These are phyloP conservation scores for Parachlorella kessleri DNA, from an alignment of 139 green algal species.

Conservation along the genomic window DNA sequence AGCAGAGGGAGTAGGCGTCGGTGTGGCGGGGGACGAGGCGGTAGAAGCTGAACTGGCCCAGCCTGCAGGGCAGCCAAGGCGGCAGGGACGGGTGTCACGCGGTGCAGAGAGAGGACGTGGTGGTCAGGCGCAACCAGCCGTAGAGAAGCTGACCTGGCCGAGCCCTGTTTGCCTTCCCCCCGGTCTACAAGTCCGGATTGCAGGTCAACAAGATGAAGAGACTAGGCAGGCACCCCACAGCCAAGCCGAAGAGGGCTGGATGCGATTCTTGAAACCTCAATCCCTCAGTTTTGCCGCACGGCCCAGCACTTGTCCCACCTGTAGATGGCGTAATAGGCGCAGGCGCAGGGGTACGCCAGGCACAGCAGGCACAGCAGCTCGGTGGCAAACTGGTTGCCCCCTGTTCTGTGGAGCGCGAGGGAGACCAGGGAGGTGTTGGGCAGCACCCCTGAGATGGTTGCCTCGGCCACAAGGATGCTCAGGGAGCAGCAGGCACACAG, in stretches of 20 bases:
- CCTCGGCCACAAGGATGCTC: constrained; percentile 50
- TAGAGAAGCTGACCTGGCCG: no score
- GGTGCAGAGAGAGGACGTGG: no score
- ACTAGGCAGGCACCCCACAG: no score
- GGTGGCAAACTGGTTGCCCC: constrained; percentile 10
- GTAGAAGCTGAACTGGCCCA: constrained; percentile 63
- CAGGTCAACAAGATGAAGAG: no score
- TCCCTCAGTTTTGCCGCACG: no score
- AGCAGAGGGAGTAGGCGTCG: constrained; percentile 55
- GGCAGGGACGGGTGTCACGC: neutral
- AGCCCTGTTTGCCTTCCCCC: no score
- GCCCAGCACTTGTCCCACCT: neutral
- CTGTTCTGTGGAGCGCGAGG: constrained; percentile 18
- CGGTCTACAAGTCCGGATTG: no score
- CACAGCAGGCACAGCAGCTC: constrained; percentile 47
- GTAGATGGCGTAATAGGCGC: constrained; percentile 53
- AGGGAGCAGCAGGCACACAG: constrained; percentile 40
- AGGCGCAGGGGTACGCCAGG: constrained; percentile 47
- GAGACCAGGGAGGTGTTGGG: constrained; percentile 56
- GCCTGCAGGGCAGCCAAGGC: constrained; percentile 1
- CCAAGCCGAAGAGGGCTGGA: no score
- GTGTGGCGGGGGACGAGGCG: constrained; percentile 65
- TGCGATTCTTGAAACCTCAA: no score
- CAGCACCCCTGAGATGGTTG: constrained; percentile 45
- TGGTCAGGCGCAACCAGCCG: no score